Percentiles rank a stretch among this genome's conserved stretches.
Conservation (phyloP, 192 early-diverging fungal genomes). For the Coemansia sp. region DNA sequence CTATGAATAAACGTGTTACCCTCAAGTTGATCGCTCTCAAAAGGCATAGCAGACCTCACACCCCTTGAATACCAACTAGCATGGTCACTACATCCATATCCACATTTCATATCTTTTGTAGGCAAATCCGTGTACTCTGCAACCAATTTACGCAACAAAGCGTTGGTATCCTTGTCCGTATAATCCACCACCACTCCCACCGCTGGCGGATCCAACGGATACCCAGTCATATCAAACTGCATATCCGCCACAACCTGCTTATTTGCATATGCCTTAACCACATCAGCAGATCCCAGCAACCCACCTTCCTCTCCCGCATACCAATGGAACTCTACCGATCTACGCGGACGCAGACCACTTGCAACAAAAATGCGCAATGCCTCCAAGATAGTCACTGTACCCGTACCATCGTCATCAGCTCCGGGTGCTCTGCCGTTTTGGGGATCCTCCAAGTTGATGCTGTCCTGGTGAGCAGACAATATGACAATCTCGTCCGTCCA, state of each 20-base stretch:
- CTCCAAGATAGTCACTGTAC: conserved; percentile 79
- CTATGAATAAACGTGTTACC: conserved; percentile 75
- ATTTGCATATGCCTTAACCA: conserved; percentile 62
- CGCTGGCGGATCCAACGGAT: conserved; percentile 55
- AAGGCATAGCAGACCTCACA: conserved; percentile 73
- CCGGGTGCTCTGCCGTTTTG: conserved; percentile 66
- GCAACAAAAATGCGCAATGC: conserved; percentile 62
- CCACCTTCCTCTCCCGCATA: conserved; percentile 87
- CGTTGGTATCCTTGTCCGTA: conserved; percentile 52
- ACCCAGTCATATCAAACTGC: conserved; percentile 93
- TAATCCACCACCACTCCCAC: conserved; percentile 81
- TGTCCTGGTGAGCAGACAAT: conserved; percentile 86
- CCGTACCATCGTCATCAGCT: conserved; percentile 82
- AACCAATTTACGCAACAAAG: conserved; percentile 15
- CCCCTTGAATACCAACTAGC: conserved; percentile 83
- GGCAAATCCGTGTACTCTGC: conserved; percentile 21
- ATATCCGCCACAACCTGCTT: conserved; percentile 70
- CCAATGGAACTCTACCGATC: conserved; percentile 89
- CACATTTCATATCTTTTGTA: conserved; percentile 17
- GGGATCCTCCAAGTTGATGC: conserved; percentile 73
- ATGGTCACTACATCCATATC: conserved; percentile 72
- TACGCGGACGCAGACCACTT: conserved; percentile 60
- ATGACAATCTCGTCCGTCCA: conserved; percentile 59
- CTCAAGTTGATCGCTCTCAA: conserved; percentile 61
- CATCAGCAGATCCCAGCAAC: conserved; percentile 80